Evolutionary conservation across 768 basidiomycete species (phyloP).

Genomic region (Tremella fuciformis): DNA sequence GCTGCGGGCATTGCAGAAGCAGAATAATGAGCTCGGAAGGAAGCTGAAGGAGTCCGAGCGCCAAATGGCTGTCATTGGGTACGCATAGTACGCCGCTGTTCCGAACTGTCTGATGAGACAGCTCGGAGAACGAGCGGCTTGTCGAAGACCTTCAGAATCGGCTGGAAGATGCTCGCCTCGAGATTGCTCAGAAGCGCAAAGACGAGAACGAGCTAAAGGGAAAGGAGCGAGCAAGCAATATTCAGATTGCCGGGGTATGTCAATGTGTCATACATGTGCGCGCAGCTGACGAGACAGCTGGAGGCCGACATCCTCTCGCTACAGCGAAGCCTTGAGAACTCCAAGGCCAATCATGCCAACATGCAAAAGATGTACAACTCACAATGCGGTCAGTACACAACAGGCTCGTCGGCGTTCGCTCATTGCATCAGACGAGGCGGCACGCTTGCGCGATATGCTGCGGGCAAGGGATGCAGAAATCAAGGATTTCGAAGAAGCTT

Average conservation of each 20-base stretch:
- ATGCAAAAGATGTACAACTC: conserved; percentile 86
- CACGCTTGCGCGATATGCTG: conserved; percentile 71
- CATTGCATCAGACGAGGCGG: conserved; percentile 63
- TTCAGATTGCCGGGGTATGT: conserved; percentile 35
- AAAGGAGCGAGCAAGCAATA: conserved; percentile 65
- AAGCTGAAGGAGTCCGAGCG: conserved; percentile 74
- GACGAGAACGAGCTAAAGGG: conserved; percentile 88
- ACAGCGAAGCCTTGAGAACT: conserved; percentile 69
- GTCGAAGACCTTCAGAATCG: conserved; percentile 73
- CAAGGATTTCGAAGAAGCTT: conserved; percentile 62
- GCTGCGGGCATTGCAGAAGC: conserved; percentile 68
- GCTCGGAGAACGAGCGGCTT: conserved; percentile 69
- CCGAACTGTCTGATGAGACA: conserved; percentile 23
- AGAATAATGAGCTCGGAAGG: conserved; percentile 70
- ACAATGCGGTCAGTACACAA: conserved; percentile 65
- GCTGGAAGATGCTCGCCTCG: conserved; percentile 72
- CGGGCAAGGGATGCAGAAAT: conserved; percentile 73
- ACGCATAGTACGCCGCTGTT: conserved; percentile 4
- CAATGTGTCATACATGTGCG: conserved; percentile 65
- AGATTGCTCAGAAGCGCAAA: conserved; percentile 73
- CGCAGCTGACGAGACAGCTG: conserved; percentile 49
- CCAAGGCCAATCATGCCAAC: conserved; percentile 68
- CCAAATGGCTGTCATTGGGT: conserved; percentile 58
- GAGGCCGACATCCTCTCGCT: conserved; percentile 78
- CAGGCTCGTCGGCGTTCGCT: conserved; percentile 8